Conservation (phyloP, 2,329 filamentous ascomycete species). For the Ambrosiella beaveri region DNA sequence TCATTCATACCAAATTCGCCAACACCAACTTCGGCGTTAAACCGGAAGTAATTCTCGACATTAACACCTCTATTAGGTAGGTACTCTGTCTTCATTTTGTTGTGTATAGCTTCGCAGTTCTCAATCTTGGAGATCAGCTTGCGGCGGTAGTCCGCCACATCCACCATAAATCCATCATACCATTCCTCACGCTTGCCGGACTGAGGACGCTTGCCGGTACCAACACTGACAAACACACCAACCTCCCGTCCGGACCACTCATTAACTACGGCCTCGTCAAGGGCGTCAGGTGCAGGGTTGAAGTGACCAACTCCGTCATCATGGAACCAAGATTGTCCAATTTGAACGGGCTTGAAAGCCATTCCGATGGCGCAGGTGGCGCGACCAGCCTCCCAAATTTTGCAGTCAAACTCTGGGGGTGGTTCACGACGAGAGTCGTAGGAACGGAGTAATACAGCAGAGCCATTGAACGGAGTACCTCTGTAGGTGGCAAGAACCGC, state of each 20-base stretch:
- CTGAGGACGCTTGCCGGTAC: slow-evolving; percentile 69
- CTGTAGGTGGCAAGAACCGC: slow-evolving; percentile 84
- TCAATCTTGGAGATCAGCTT: slow-evolving; percentile 84
- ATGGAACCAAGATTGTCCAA: slow-evolving; percentile 85
- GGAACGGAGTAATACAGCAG: slow-evolving; percentile 64
- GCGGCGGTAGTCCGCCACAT: slow-evolving; percentile 65
- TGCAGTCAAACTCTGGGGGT: slow-evolving; percentile 79
- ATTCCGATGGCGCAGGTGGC: slow-evolving; percentile 84
- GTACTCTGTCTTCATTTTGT: slow-evolving; percentile 66
- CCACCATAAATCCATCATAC: slow-evolving; percentile 93
- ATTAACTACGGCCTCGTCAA: slow-evolving; percentile 81
- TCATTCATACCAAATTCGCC: slow-evolving; percentile 99
- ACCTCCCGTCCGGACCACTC: slow-evolving; percentile 92
- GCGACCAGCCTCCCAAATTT: slow-evolving; percentile 89
- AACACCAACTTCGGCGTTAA: slow-evolving; percentile 94
- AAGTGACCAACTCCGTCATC: slow-evolving; percentile 86
- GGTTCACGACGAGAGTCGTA: slow-evolving; percentile 92
- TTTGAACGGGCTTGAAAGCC: slow-evolving; percentile 88
- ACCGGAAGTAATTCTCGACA: slow-evolving; percentile 77
- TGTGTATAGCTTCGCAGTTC: slow-evolving; percentile 80
- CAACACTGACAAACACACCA: slow-evolving; percentile 80
- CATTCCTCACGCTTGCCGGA: slow-evolving; percentile 54
- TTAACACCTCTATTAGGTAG: slow-evolving; percentile 63
- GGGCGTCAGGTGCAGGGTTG: slow-evolving; percentile 68
- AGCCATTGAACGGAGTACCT: slow-evolving; percentile 51